phyloP scores from a whole-genome alignment of 768 basidiomycete species.

The Tulasnella sp. region DNA sequence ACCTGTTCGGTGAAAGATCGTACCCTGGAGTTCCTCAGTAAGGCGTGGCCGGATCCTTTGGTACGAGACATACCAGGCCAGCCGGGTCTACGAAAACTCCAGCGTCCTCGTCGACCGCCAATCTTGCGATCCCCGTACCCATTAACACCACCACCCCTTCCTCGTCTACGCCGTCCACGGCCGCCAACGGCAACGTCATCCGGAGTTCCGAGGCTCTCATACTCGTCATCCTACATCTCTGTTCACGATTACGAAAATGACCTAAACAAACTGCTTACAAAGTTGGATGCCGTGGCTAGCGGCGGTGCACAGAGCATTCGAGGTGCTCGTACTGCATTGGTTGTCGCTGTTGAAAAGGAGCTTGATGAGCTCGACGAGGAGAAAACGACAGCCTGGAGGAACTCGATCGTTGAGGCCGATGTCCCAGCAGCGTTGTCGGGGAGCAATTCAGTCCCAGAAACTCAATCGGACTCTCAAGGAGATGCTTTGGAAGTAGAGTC shows the following conservation, averaged over 20 bases:
- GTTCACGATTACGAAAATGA: constrained; percentile 59
- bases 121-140: not conserved
- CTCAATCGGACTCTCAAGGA: not conserved
- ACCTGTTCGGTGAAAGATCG: not conserved
- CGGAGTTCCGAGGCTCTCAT: constrained; percentile 49
- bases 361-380: constrained; percentile 49
- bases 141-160: not conserved
- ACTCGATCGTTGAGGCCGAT: not conserved
- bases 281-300: constrained; percentile 65
- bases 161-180: not conserved
- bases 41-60: not conserved
- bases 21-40: not conserved
- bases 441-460: not conserved
- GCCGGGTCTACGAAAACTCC: not conserved
- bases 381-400: constrained; percentile 9
- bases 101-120: not conserved
- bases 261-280: constrained; percentile 58
- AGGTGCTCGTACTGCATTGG: constrained; percentile 48
- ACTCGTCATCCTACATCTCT: constrained; percentile 54
- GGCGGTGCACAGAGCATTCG: constrained; percentile 55
- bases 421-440: not conserved
- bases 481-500: not conserved
- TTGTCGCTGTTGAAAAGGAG: constrained; percentile 59
- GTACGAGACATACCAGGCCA: not conserved
- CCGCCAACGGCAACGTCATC: not conserved